A percentile compares a stretch with the other conserved stretches of the same genome.
phyloP scores from a whole-genome alignment of 805 yeast species.

The Barnettozyma sp. region DNA sequence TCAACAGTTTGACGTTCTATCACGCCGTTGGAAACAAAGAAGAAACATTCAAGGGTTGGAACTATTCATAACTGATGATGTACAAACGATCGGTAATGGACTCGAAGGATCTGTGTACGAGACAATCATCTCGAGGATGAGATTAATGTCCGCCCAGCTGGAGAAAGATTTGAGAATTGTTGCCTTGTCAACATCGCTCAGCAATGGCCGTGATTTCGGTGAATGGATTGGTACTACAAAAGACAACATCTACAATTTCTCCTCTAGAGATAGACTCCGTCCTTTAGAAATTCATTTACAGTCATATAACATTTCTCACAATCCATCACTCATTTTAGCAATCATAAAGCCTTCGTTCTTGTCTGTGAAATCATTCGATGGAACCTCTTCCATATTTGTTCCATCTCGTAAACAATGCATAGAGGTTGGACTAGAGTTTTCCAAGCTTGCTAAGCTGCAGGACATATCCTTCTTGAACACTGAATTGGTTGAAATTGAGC shows the following conservation, averaged over 20 bases:
- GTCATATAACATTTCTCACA: conserved; percentile 39
- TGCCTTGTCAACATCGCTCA: conserved; percentile 62
- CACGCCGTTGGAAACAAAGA: conserved; percentile 80
- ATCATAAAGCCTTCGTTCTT: conserved; percentile 45
- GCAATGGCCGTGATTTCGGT: conserved; percentile 71
- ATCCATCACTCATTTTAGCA: conserved; percentile 44
- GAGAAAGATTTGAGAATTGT: conserved; percentile 54
- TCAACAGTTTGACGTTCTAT: conserved; percentile 60
- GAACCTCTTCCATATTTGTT: conserved; percentile 46
- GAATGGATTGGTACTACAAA: conserved; percentile 80
- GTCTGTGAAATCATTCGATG: conserved; percentile 30
- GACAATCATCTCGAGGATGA: conserved; percentile 58
- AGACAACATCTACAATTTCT: conserved; percentile 58
- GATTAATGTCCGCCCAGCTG: conserved; percentile 61
- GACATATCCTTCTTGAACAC: conserved; percentile 34
- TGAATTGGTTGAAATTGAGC: conserved; percentile 32
- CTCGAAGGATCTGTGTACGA: conserved; percentile 61
- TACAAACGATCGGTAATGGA: conserved; percentile 59
- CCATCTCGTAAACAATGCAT: conserved; percentile 49
- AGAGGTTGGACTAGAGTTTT: conserved; percentile 42
- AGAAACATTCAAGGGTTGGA: conserved; percentile 62
- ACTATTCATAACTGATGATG: conserved; percentile 64
- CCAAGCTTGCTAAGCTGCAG: conserved; percentile 32
- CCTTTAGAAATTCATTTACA: conserved; percentile 55
- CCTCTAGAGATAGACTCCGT: conserved; percentile 49